A percentile compares a stretch with the other conserved stretches of the same genome.
Evolutionary conservation across 306 rosid species (phyloP).

Genomic region (Benincasa hispida): DNA sequence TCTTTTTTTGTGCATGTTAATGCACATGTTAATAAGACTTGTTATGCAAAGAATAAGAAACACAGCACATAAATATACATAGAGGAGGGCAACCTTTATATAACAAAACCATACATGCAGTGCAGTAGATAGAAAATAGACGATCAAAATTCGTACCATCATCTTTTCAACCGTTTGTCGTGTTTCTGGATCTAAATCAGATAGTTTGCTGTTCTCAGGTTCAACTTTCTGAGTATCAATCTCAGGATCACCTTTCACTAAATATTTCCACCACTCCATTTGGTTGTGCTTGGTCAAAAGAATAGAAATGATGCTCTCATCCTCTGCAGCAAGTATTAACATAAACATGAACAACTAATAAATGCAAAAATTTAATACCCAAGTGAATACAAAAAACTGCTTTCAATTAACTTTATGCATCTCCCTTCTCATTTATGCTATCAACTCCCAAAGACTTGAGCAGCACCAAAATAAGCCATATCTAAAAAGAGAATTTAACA

Average conservation of each 20-base stretch:
- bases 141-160: slow-evolving; percentile 45
- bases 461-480: neutral
- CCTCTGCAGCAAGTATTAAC: slow-evolving; percentile 49
- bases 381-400: neutral
- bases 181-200: slow-evolving; percentile 85
- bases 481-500: neutral
- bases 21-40: neutral
- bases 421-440: neutral
- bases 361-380: neutral
- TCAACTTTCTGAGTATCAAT: slow-evolving; percentile 86
- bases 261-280: slow-evolving; percentile 94
- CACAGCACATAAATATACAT: neutral
- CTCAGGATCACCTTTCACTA: slow-evolving; percentile 87
- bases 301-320: slow-evolving; percentile 55
- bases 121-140: neutral
- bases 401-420: neutral
- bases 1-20: neutral
- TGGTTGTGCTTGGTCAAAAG: slow-evolving; percentile 91
- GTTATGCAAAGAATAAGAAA: neutral
- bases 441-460: neutral
- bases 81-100: neutral
- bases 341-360: neutral
- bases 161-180: slow-evolving; percentile 83
- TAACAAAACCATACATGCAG: neutral
- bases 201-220: slow-evolving; percentile 79